Percentiles rank a stretch among this genome's conserved stretches.
Evolutionary conservation across 2,329 filamentous ascomycete genomes (phyloP).

Genomic region (Monilinia fructicola): DNA sequence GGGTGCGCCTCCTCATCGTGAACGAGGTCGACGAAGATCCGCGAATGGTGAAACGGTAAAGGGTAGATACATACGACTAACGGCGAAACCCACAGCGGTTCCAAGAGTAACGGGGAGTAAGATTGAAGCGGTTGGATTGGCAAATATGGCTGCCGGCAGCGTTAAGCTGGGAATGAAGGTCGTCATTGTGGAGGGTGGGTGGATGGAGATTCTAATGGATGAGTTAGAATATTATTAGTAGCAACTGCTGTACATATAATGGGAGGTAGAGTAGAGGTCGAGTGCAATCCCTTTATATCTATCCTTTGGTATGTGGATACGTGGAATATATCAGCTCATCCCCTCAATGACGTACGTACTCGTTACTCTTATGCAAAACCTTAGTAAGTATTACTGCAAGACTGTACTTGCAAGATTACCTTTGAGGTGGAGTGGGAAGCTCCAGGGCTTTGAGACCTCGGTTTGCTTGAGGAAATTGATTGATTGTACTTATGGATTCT

Average conservation of each 20-base stretch:
- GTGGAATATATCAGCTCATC: constrained; percentile 6
- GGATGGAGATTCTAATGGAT: neutral
- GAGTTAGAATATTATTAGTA: neutral
- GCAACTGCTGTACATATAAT: neutral
- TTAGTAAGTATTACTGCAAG: too few relatives aligned
- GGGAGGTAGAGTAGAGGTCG: neutral
- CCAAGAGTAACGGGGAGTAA: constrained; percentile 74
- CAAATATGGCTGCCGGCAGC: constrained; percentile 69
- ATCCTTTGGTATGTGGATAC: constrained; percentile 1
- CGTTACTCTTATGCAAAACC: neutral
- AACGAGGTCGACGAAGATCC: neutral
- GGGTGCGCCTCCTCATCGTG: neutral
- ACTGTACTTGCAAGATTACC: too few relatives aligned
- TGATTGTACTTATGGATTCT: too few relatives aligned
- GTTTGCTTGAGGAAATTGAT: neutral
- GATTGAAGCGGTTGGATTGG: constrained; percentile 69
- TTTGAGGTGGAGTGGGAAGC: constrained; percentile 2
- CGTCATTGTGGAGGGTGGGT: constrained; percentile 59
- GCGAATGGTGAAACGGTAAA: neutral
- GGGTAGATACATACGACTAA: constrained; percentile 54
- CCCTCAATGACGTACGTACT: constrained; percentile 17
- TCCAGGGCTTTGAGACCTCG: too few relatives aligned
- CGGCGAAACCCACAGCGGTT: constrained; percentile 68
- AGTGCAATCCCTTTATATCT: constrained; percentile 4
- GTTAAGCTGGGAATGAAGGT: constrained; percentile 77